Conservation (phyloP, 345 rosid species). For the Laguncularia racemosa region DNA sequence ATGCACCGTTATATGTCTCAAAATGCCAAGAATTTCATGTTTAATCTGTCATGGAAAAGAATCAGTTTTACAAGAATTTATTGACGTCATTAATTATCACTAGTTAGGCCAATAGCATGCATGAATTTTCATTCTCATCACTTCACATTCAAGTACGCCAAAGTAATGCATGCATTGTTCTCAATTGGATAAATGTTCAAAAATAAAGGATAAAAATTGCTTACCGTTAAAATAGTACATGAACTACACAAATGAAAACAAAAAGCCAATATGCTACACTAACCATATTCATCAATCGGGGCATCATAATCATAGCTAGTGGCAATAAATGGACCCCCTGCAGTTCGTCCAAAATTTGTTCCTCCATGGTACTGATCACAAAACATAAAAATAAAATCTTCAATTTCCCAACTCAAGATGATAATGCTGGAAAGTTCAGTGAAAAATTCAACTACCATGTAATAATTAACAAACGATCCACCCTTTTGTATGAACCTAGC, state of each 20-base stretch:
- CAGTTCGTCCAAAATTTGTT: conserved; percentile 97
- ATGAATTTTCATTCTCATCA: too few relatives aligned
- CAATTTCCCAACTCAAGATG: conserved; percentile 3
- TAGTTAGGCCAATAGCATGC: background rate
- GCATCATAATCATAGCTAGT: conserved; percentile 98
- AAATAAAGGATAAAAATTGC: background rate
- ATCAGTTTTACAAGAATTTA: background rate
- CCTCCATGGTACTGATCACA: conserved; percentile 91
- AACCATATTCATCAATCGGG: conserved; percentile 96
- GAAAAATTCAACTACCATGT: conserved; percentile 55
- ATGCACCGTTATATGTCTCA: too few relatives aligned
- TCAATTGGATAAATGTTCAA: background rate
- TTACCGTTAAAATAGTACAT: background rate
- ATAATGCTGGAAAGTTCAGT: conserved; percentile 6
- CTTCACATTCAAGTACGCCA: too few relatives aligned
- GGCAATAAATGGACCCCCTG: conserved; percentile 99
- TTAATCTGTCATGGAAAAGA: too few relatives aligned
- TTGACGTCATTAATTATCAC: background rate
- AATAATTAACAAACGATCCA: conserved; percentile 87
- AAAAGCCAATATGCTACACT: conserved; percentile 8
- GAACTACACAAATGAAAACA: background rate
- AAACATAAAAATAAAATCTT: conserved; percentile 9
- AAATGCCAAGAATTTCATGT: too few relatives aligned
- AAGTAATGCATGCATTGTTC: too few relatives aligned
- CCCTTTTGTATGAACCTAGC: conserved; percentile 97